Evolutionary conservation across 2,329 filamentous ascomycete species (phyloP), one percentile per base, ranked within the genome.

Genomic region (Sporothrix sp.): DNA sequence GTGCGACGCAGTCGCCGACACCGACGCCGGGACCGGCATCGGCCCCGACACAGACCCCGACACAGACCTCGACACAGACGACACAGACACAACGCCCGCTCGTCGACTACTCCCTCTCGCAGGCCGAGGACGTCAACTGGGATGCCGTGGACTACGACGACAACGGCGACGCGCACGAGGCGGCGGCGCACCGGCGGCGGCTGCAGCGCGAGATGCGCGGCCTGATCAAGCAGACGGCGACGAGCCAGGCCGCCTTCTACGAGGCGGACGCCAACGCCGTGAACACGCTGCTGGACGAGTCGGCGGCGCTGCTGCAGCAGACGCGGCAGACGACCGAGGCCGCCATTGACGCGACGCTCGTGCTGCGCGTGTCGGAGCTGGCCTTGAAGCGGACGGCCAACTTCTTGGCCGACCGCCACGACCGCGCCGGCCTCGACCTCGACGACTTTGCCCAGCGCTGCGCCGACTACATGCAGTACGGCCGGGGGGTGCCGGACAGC

Each of bases 401-500:
- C 47, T 74, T 94, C 23, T 81, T 84, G 1, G 73, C 87, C 27
- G 89, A 89, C 7, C 56, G 54, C 32, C 84, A 84, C 59, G 70
- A 76, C 2, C 79, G 80, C 3, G 81, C 84, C 46, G 87, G 89
- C 7, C 70, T 98, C 20, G 90, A 97, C 61, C 75, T 94, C 0
- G 90, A 97, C 54, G 87, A 95, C 59, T 94, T 97, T 61, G 80
- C 97, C 13, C 85, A 86, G 1, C 95, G 94, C 66, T 91, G 85
- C 64, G 88, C 94, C 53, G 79, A 78, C 3, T 97, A 86, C 63
- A 96, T 97, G 88, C 81, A 79, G 20, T 74, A 78, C 32, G 84
- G 80, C 3, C 71, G 75, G 7, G 76, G 75, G 10, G 76, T 78
- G 21, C n/a, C n/a, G n/a, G 67, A 68, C 13, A 70, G 76, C 44